Conservation (phyloP, 164 flowering plant species). For the grape (Vitis vinifera) region DNA sequence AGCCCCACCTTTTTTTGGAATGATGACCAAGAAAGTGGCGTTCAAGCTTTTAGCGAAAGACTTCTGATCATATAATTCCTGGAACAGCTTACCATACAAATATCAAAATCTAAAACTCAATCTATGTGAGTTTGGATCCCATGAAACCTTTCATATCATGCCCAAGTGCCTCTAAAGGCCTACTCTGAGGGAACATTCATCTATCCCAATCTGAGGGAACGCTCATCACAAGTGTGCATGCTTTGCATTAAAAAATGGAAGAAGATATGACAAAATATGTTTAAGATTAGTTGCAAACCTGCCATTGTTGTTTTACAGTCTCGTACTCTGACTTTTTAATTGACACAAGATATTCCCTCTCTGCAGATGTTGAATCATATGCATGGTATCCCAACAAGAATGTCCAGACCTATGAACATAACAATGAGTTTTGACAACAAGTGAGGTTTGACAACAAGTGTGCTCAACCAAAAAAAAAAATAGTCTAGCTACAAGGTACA, state of each 20-base stretch:
- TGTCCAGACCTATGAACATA: slow-evolving; percentile 70
- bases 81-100: too few species aligned
- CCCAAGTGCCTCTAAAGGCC: too few species aligned
- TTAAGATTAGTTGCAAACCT: slow-evolving; percentile 46
- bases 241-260: neutral
- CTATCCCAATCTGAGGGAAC: too few species aligned
- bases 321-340: slow-evolving; percentile 74
- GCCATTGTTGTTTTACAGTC: slow-evolving; percentile 84
- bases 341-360: slow-evolving; percentile 69
- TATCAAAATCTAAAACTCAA: too few species aligned
- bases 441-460: neutral
- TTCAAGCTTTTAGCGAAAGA: too few species aligned
- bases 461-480: neutral
- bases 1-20: too few species aligned
- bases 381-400: slow-evolving; percentile 75
- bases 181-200: too few species aligned
- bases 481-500: slow-evolving; percentile 8
- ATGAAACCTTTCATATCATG: too few species aligned
- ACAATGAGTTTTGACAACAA: slow-evolving; percentile 1
- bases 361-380: slow-evolving; percentile 93
- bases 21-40: too few species aligned
- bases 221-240: neutral
- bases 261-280: neutral
- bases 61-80: too few species aligned
- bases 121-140: too few species aligned